Base-by-base conservation (phyloP, 163 green algal species). In the Scenedesmus sp. region DNA sequence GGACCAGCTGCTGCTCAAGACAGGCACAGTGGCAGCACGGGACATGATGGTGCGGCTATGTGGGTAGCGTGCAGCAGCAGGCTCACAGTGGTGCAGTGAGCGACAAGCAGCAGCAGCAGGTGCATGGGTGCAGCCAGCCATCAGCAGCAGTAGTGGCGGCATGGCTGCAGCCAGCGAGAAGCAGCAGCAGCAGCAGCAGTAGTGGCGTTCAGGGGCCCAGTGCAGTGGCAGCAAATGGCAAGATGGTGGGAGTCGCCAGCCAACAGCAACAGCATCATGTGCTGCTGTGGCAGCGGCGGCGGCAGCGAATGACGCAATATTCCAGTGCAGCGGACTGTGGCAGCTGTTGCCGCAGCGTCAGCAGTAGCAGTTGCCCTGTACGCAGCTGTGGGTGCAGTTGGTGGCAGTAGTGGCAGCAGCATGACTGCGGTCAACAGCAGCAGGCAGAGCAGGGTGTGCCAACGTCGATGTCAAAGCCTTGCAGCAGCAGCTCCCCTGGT, bases 1-100 rank as follows among this genome's bases (percentile, higher is more conserved):
- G 3, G 98, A 99, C 93, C 96, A 97, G 89, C 95, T 99, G 86
- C 94, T 99, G 83, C 92, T 97, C 83, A 97, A 97, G 81, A 99
- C 97, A 4, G 95, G 95, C 0, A 98, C 97, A 33, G 96, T 99
- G 15, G 91, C 91, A 24, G 90, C 90, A 2, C 93, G 96, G 22
- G 95, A 97, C 91, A 97, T 97, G 92, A 92, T 96, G 92, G 76
- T 51, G 40, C 24, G 76, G 92, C 10, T 0, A 5, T 9, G 72
- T 49, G 15, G 33, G 6, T 44, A 65, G n/a, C 83, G 16, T 2
- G n/a, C 56, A 10, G 22, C 12, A 40, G 68, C 40, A 89, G 91
- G 61, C 56, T 33, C 3, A 42, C 51, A 44, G 42, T 24, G 24
- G 33, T 65, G 30, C 1, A 42, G 24, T 56, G 22, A 26, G 35